Conservation (phyloP, 1,139 yeast species). For the Arxiozyma telluris region DNA sequence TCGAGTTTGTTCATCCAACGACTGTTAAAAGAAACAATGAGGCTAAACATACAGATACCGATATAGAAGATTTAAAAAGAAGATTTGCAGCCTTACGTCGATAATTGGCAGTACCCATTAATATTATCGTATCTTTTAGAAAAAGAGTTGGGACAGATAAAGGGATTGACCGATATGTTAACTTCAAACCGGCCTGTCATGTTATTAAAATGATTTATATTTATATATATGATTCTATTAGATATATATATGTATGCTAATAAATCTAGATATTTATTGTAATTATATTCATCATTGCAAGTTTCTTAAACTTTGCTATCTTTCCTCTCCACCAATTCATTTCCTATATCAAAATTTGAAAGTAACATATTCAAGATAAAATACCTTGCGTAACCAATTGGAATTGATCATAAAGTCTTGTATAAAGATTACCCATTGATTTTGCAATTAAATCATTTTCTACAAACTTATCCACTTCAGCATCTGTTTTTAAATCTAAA, state of each 20-base stretch:
- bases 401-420: constrained; percentile 87
- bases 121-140: not conserved
- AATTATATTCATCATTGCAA: not conserved
- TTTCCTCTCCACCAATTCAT: not conserved
- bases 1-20: constrained; percentile 16
- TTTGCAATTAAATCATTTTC: constrained; percentile 66
- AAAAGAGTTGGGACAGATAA: not conserved
- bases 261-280: not conserved
- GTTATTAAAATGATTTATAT: not conserved
- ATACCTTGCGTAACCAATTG: constrained; percentile 93
- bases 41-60: constrained; percentile 31
- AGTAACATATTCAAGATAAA: constrained; percentile 39
- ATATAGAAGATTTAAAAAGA: constrained; percentile 44
- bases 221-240: too few species aligned
- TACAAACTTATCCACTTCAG: constrained; percentile 65
- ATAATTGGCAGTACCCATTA: constrained; percentile 5
- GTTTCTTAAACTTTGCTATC: too few species aligned
- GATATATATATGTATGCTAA: not conserved
- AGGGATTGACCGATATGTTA: not conserved
- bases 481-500: constrained; percentile 54
- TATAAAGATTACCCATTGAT: constrained; percentile 81
- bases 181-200: not conserved
- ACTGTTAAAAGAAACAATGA: constrained; percentile 13
- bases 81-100: constrained; percentile 44
- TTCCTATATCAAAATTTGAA: not conserved